Conservation (phyloP, 495 filamentous ascomycete genomes). For the Astrothelium macrocarpum region DNA sequence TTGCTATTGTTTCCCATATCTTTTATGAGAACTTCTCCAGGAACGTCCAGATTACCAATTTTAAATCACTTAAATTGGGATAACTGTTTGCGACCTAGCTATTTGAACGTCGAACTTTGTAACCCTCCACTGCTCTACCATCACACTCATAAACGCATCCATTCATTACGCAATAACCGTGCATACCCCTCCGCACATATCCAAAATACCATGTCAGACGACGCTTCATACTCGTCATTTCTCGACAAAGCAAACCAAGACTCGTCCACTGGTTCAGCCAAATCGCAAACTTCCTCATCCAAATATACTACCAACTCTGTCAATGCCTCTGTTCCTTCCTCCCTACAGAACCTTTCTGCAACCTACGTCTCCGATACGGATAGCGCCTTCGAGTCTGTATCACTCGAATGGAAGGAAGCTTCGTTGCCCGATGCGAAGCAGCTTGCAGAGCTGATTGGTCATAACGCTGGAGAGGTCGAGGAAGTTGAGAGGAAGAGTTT, state of each 20-base stretch:
- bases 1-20: too few relatives aligned
- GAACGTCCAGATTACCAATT: too few relatives aligned
- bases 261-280: conserved; percentile 37
- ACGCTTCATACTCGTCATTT: conserved; percentile 72
- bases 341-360: conserved; percentile 47
- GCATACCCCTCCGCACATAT: background rate
- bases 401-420: conserved; percentile 49
- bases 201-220: conserved; percentile 52
- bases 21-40: background rate
- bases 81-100: too few relatives aligned
- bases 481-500: conserved; percentile 50
- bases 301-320: conserved; percentile 30
- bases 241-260: conserved; percentile 75
- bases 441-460: conserved; percentile 48
- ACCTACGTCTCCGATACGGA: conserved; percentile 75
- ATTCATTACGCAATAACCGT: background rate
- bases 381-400: conserved; percentile 72
- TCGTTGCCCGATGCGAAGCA: conserved; percentile 38
- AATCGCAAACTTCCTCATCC: conserved; percentile 18
- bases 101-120: too few relatives aligned
- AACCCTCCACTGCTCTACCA: too few relatives aligned
- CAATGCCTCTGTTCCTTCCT: conserved; percentile 48
- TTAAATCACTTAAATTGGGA: too few relatives aligned
- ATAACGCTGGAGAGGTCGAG: conserved; percentile 40
- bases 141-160: background rate